These are phyloP conservation scores for Pseudonitzschia multistriata DNA, from an alignment of 108 stramenopile species.

Conservation along the genomic window DNA sequence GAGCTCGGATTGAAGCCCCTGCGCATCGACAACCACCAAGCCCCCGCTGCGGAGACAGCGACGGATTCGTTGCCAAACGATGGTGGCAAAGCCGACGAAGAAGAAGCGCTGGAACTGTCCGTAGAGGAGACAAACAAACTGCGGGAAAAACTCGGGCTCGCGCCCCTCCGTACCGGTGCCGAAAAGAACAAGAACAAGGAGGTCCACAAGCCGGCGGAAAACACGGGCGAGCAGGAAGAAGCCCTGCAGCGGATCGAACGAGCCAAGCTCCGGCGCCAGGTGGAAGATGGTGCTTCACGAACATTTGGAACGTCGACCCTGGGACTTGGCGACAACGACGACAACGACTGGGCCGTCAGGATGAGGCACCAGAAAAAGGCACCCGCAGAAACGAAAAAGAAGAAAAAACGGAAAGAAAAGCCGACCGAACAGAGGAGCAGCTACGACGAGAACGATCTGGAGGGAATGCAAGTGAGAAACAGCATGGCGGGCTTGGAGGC, in stretches of 20 bases:
- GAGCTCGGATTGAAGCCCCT: slow-evolving; percentile 72
- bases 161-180: slow-evolving; percentile 40
- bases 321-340: slow-evolving; percentile 21
- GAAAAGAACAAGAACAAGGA: slow-evolving; percentile 19
- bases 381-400: slow-evolving; percentile 10
- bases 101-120: slow-evolving; percentile 51
- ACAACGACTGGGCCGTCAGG: slow-evolving; percentile 49
- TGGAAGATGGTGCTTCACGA: slow-evolving; percentile 35
- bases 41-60: neutral
- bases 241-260: slow-evolving; percentile 55
- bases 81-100: slow-evolving; percentile 5
- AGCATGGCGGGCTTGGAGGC: slow-evolving; percentile 46
- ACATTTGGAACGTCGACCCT: slow-evolving; percentile 32
- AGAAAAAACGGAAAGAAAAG: slow-evolving; percentile 36
- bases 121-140: slow-evolving; percentile 80
- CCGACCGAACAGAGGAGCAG: slow-evolving; percentile 11
- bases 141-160: slow-evolving; percentile 63
- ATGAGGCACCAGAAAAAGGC: slow-evolving; percentile 38
- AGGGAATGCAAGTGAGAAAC: slow-evolving; percentile 74
- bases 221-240: slow-evolving; percentile 38
- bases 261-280: slow-evolving; percentile 53
- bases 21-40: slow-evolving; percentile 16
- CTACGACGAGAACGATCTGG: slow-evolving; percentile 60
- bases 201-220: slow-evolving; percentile 61
- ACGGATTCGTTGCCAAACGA: neutral